Conservation (phyloP, 352 stramenopile species). For the Pythium folliculosum region DNA sequence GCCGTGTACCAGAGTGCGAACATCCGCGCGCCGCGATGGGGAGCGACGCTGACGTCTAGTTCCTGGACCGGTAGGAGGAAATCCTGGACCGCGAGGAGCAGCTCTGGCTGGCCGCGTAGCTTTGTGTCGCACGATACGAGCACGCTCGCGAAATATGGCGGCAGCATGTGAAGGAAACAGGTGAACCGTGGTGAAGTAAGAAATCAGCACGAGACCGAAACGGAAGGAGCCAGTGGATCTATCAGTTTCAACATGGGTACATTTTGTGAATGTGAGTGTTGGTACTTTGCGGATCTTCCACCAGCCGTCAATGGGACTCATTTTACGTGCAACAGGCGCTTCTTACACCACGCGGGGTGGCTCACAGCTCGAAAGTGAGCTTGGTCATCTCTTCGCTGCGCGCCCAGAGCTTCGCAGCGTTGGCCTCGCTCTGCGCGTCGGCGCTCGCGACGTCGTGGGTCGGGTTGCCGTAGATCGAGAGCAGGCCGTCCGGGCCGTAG, state of each 20-base stretch:
- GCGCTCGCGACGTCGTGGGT: slow-evolving; percentile 33
- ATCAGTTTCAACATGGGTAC: too few relatives aligned
- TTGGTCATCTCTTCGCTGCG: slow-evolving; percentile 44
- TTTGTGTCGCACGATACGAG: neutral
- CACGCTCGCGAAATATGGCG: slow-evolving; percentile 9
- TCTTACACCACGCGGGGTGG: too few relatives aligned
- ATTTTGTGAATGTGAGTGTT: neutral
- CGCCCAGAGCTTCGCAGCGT: slow-evolving; percentile 37
- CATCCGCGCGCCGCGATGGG: neutral
- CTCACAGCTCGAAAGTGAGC: slow-evolving; percentile 10
- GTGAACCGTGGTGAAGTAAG: too few relatives aligned
- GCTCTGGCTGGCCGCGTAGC: neutral
- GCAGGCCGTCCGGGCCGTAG: slow-evolving; percentile 37
- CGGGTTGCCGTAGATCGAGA: slow-evolving; percentile 33
- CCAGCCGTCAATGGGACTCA: too few relatives aligned
- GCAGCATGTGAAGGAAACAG: too few relatives aligned
- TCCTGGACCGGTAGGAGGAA: slow-evolving; percentile 3
- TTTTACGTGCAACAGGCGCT: too few relatives aligned
- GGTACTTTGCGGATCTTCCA: too few relatives aligned
- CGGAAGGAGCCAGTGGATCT: too few relatives aligned
- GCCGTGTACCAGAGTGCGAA: slow-evolving; percentile 6
- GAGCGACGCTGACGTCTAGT: neutral
- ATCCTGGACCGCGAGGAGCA: slow-evolving; percentile 3
- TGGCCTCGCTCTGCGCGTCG: slow-evolving; percentile 31
- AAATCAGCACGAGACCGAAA: too few relatives aligned